These are phyloP conservation scores for Ustilago esculenta DNA, from an alignment of 1,284 basidiomycete genomes.

Conservation along the genomic window DNA sequence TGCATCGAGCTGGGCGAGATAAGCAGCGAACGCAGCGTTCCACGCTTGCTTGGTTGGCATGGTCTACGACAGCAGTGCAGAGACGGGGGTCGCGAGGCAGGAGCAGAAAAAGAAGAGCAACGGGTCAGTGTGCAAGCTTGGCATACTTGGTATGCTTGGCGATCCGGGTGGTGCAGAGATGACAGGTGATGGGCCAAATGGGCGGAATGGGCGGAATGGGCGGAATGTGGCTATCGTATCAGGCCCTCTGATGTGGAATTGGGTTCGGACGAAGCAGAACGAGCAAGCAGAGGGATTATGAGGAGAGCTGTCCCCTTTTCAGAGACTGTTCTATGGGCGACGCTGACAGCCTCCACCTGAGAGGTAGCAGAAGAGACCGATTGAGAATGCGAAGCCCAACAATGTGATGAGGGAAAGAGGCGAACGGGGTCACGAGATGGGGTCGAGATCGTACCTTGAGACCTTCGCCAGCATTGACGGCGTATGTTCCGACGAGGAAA, in stretches of 20 bases:
- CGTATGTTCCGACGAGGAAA: slow-evolving; percentile 83
- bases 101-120: too few relatives aligned
- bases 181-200: too few relatives aligned
- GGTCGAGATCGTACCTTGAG: slow-evolving; percentile 74
- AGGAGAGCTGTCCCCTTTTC: slow-evolving; percentile 12
- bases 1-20: slow-evolving; percentile 77
- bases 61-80: slow-evolving; percentile 7
- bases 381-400: slow-evolving; percentile 10
- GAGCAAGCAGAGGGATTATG: slow-evolving; percentile 25
- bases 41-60: slow-evolving; percentile 55
- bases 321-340: slow-evolving; percentile 13
- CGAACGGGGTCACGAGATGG: too few relatives aligned
- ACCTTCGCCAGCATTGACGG: slow-evolving; percentile 82
- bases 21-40: slow-evolving; percentile 69
- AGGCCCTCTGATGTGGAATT: slow-evolving; percentile 25
- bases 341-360: slow-evolving; percentile 23
- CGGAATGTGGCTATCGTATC: slow-evolving; percentile 35
- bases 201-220: too few relatives aligned
- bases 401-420: not conserved
- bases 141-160: too few relatives aligned
- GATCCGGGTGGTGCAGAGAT: too few relatives aligned
- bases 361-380: slow-evolving; percentile 29
- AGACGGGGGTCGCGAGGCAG: not conserved
- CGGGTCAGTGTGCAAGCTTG: too few relatives aligned
- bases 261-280: not conserved